Evolutionary conservation across 371 early-diverging fungal species (phyloP), one percentile per base, ranked within the genome.

Genomic region (Globomyces sp.): DNA sequence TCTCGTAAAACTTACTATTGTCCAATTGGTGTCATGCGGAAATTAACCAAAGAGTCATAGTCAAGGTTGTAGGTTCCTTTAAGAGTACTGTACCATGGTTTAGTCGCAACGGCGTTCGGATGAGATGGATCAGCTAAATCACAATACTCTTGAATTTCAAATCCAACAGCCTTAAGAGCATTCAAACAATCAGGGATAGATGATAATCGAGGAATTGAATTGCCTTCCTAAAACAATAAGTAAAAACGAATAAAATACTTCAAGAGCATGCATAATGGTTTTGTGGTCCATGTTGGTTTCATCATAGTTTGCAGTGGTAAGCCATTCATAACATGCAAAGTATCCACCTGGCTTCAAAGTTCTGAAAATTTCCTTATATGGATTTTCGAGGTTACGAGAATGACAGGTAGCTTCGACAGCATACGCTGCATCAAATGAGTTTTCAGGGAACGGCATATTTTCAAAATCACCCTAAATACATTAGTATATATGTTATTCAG

Each of bases 281-380:
- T 78, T 82, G 70, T 94, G 94, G 36, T 79, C 79, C 43, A 87
- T 77, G 73, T 93, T 88, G 58, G 65, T 74, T 46, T 85, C 85
- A 72, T 96, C 89, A 69, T 86, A 96, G 63, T 81, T 81, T 46
- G 90, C 92, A 5, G 94, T 93, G 74, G 89, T 86, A 68, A 89
- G 88, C 94, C 95, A 95, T 81, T 95, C 95, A 80, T 94, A 94
- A 72, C 89, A 85, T 41, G 92, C 92, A 83, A 93, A 93, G 63
- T 77, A 77, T 48, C 89, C 90, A 43, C 96, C 95, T 45, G 96
- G 94, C 80, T 94, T 94, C 64, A 96, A 72, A 8, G 92, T 89
- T 57, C 94, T 87, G 85, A 88, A 94, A 64, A 90, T 89, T 72
- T 95, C 91, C 39, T 85, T 81, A 74, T 94, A 95, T 53, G 91